phyloP scores from a whole-genome alignment of 2,329 filamentous ascomycete species.

The Monilinia vaccinii-corymbosi region DNA sequence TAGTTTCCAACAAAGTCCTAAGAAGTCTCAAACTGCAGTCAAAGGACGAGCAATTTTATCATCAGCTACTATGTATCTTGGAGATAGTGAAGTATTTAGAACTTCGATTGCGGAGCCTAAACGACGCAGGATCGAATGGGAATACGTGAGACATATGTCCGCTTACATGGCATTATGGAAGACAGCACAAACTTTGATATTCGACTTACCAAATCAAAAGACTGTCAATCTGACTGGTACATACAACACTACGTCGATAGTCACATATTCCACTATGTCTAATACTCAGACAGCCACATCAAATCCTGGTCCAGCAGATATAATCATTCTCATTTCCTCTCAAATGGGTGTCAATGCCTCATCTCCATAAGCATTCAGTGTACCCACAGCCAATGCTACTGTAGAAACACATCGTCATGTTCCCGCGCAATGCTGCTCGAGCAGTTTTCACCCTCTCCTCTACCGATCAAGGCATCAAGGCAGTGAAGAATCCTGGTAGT shows the following conservation, averaged over 20 bases:
- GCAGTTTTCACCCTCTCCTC: conserved; percentile 66
- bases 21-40: conserved; percentile 27
- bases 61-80: conserved; percentile 49
- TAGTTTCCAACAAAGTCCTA: conserved; percentile 7
- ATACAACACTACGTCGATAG: conserved; percentile 61
- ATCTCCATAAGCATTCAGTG: conserved; percentile 48
- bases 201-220: conserved; percentile 65
- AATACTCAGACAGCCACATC: not conserved
- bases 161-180: not conserved
- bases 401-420: conserved; percentile 29
- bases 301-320: conserved; percentile 40
- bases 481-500: conserved; percentile 84
- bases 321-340: conserved; percentile 51
- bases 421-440: conserved; percentile 55
- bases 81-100: conserved; percentile 54
- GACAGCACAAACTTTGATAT: conserved; percentile 43
- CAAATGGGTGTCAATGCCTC: conserved; percentile 36
- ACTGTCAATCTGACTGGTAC: conserved; percentile 59
- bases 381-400: conserved; percentile 45
- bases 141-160: conserved; percentile 53
- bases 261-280: conserved; percentile 32
- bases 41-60: conserved; percentile 55
- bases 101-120: conserved; percentile 58
- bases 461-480: conserved; percentile 60
- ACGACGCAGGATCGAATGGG: conserved; percentile 41